Percentiles rank a stretch among this genome's conserved stretches.
Conservation (phyloP, 768 basidiomycete species). For the Boletus sp. region DNA sequence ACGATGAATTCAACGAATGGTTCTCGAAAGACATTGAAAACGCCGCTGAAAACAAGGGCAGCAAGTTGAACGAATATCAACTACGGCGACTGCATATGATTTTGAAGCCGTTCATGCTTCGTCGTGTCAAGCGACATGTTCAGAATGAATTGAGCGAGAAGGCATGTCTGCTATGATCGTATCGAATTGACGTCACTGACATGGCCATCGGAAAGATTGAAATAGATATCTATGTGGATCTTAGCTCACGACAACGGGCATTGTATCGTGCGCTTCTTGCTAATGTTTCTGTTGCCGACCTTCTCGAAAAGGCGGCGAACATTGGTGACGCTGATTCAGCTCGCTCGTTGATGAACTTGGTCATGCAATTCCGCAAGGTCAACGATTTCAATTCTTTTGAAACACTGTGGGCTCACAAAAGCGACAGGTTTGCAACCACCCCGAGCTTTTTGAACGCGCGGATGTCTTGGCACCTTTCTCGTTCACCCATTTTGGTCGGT, state of each 20-base stretch:
- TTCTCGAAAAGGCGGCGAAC: constrained; percentile 89
- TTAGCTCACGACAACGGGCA: constrained; percentile 87
- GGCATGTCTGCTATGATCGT: constrained; percentile 41
- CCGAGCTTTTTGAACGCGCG: constrained; percentile 95
- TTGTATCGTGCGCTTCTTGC: constrained; percentile 88
- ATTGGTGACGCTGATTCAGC: constrained; percentile 90
- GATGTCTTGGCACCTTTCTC: constrained; percentile 94
- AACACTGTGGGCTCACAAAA: constrained; percentile 3
- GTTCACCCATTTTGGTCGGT: constrained; percentile 77
- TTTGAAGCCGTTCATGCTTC: constrained; percentile 97
- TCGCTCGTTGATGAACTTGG: constrained; percentile 95
- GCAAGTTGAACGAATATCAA: constrained; percentile 93
- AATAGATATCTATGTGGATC: constrained; percentile 90
- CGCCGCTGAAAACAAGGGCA: constrained; percentile 86
- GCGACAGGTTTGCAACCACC: constrained; percentile 90
- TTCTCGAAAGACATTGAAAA: constrained; percentile 99
- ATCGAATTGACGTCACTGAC: constrained; percentile 77
- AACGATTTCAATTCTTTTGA: constrained; percentile 9
- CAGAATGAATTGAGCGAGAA: constrained; percentile 99
- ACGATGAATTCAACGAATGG: constrained; percentile 99
- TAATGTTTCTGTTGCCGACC: constrained; percentile 92
- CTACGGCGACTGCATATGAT: constrained; percentile 96
- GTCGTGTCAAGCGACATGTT: constrained; percentile 97
- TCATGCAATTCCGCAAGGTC: constrained; percentile 99
- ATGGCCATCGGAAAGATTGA: constrained; percentile 86